These are phyloP conservation scores for Amaranthus cruentus DNA, from an alignment of 148 eudicot species.

Conservation along the genomic window DNA sequence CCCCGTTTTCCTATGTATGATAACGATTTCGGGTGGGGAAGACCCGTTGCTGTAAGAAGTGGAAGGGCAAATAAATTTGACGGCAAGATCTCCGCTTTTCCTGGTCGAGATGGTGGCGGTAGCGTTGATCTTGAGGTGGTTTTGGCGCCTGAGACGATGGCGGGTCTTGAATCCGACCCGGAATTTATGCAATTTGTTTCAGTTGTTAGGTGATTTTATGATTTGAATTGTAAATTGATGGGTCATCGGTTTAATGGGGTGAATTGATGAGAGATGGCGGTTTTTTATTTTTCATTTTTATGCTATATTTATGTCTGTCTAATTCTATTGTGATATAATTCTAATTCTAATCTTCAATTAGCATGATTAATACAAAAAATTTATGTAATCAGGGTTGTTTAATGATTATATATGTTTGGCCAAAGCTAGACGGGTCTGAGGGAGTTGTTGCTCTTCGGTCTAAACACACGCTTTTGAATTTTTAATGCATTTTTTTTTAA, in stretches of 20 bases:
- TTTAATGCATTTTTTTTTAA: too few relatives aligned
- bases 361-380: too few relatives aligned
- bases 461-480: too few relatives aligned
- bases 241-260: not conserved
- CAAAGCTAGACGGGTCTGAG: too few relatives aligned
- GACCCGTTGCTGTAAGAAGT: conserved; percentile 69
- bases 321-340: conserved; percentile 17
- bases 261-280: not conserved
- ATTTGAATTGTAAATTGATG: conserved; percentile 1
- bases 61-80: conserved; percentile 84
- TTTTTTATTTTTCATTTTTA: not conserved
- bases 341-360: conserved; percentile 22
- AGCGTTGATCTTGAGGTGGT: conserved; percentile 78
- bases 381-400: too few relatives aligned
- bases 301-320: not conserved
- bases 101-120: conserved; percentile 70
- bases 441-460: too few relatives aligned
- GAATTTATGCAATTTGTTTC: conserved; percentile 79
- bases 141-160: conserved; percentile 66
- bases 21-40: conserved; percentile 86
- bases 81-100: conserved; percentile 90
- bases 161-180: conserved; percentile 49
- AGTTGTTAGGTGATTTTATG: conserved; percentile 7
- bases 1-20: conserved; percentile 94
- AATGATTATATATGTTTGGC: too few relatives aligned